A percentile compares a stretch with the other conserved stretches of the same genome.
These are phyloP conservation scores for Graphilbum fragrans DNA, from an alignment of 2,329 filamentous ascomycete genomes.

Conservation along the genomic window DNA sequence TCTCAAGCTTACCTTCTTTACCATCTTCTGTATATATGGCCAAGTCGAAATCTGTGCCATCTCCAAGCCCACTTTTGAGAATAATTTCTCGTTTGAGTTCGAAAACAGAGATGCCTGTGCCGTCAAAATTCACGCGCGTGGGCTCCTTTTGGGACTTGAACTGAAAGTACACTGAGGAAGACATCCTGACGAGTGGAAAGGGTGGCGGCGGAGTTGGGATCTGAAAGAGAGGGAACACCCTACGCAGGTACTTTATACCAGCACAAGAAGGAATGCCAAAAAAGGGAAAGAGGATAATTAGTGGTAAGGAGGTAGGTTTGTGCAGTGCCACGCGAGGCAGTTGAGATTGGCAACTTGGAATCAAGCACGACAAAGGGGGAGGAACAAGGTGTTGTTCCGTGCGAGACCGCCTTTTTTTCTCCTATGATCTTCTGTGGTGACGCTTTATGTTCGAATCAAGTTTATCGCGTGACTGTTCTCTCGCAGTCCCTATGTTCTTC, in stretches of 20 bases:
- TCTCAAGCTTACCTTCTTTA: constrained; percentile 60
- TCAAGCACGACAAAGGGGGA: too few species aligned
- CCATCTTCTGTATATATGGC: constrained; percentile 88
- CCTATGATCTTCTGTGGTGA: too few species aligned
- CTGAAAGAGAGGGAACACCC: not conserved
- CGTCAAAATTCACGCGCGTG: constrained; percentile 89
- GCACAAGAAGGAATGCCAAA: not conserved
- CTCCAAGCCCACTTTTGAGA: constrained; percentile 80
- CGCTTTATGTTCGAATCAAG: too few species aligned
- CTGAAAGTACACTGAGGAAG: constrained; percentile 98
- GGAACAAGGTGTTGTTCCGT: too few species aligned
- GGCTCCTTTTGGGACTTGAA: constrained; percentile 99
- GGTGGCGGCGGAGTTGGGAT: not conserved
- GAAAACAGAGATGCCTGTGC: constrained; percentile 95
- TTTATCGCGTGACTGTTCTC: too few species aligned
- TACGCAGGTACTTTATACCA: not conserved
- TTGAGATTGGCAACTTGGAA: too few species aligned
- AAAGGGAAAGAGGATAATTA: not conserved
- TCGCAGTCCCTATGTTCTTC: not conserved
- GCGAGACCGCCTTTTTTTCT: constrained; percentile 3
- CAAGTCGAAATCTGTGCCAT: constrained; percentile 93
- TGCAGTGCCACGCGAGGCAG: too few species aligned
- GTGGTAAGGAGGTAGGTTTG: too few species aligned
- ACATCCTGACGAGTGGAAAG: constrained; percentile 46
- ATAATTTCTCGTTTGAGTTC: constrained; percentile 99